These are phyloP conservation scores for Capniomyces stellatus DNA, from an alignment of 371 early-diverging fungal genomes.

Conservation along the genomic window DNA sequence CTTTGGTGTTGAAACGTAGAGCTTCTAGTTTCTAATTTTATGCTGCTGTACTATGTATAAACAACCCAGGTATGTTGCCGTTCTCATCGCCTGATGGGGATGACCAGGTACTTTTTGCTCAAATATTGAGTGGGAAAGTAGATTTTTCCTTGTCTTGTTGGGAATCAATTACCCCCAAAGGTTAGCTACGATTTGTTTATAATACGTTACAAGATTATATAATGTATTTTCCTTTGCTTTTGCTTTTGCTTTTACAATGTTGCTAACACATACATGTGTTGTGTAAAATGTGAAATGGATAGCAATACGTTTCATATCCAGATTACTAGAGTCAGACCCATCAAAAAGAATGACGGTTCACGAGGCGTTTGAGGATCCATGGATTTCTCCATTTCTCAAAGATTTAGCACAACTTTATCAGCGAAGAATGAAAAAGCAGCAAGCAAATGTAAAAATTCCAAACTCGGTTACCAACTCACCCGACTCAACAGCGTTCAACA, in stretches of 20 bases:
- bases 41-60: neutral
- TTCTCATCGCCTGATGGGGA: constrained; percentile 21
- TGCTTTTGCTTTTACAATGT: neutral
- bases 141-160: constrained; percentile 14
- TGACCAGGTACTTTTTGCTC: constrained; percentile 17
- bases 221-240: no score
- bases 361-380: constrained; percentile 17
- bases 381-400: constrained; percentile 7
- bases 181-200: neutral
- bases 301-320: constrained; percentile 8
- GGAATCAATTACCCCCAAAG: constrained; percentile 9
- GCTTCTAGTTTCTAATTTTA: constrained; percentile 4
- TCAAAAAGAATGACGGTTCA: constrained; percentile 18
- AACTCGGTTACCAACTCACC: no score
- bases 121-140: constrained; percentile 22
- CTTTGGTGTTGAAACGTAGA: neutral
- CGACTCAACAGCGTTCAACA: no score
- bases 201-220: neutral
- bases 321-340: constrained; percentile 12
- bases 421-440: neutral
- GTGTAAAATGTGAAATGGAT: neutral
- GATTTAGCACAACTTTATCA: neutral
- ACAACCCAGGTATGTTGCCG: constrained; percentile 12
- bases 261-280: neutral
- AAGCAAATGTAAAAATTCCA: no score